These are phyloP conservation scores for Saccharomyces hybrid DNA, from an alignment of 1,139 yeast species.

Conservation along the genomic window DNA sequence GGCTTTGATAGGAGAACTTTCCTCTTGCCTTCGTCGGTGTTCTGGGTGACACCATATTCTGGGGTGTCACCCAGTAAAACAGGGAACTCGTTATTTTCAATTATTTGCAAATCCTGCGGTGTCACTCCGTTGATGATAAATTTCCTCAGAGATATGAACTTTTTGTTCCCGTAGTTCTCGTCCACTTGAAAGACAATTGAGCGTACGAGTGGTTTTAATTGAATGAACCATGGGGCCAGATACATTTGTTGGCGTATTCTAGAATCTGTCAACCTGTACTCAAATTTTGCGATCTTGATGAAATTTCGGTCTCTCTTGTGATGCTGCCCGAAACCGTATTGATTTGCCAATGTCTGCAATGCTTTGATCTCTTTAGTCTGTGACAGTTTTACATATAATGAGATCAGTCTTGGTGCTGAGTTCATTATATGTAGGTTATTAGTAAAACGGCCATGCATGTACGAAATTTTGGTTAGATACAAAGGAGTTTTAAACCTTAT, in stretches of 20 bases:
- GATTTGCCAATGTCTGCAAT: slow-evolving; percentile 10
- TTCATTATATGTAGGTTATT: slow-evolving; percentile 32
- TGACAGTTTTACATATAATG: slow-evolving; percentile 29
- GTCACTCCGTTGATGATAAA: slow-evolving; percentile 34
- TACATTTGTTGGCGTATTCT: slow-evolving; percentile 26
- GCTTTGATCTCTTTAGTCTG: slow-evolving; percentile 7
- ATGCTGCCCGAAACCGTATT: slow-evolving; percentile 16
- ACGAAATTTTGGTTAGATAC: slow-evolving; percentile 30
- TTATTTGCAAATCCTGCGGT: slow-evolving; percentile 29
- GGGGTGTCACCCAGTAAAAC: slow-evolving; percentile 11
- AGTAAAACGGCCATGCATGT: slow-evolving; percentile 31
- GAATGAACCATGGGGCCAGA: slow-evolving; percentile 30
- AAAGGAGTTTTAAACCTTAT: slow-evolving; percentile 34
- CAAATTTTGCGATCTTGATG: slow-evolving; percentile 23
- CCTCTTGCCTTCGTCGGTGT: slow-evolving; percentile 1
- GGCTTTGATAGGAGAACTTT: neutral
- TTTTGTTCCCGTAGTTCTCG: slow-evolving; percentile 32
- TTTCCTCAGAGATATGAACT: slow-evolving; percentile 32
- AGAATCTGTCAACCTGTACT: slow-evolving; percentile 25
- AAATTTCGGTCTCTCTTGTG: slow-evolving; percentile 16
- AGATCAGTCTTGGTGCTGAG: slow-evolving; percentile 33
- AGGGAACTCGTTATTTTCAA: slow-evolving; percentile 18
- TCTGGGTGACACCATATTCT: slow-evolving; percentile 9
- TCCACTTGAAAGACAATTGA: slow-evolving; percentile 28
- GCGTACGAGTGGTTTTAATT: slow-evolving; percentile 25